Evolutionary conservation across 2,329 filamentous ascomycete genomes (phyloP).

Genomic region (Colletotrichum echinochloae): DNA sequence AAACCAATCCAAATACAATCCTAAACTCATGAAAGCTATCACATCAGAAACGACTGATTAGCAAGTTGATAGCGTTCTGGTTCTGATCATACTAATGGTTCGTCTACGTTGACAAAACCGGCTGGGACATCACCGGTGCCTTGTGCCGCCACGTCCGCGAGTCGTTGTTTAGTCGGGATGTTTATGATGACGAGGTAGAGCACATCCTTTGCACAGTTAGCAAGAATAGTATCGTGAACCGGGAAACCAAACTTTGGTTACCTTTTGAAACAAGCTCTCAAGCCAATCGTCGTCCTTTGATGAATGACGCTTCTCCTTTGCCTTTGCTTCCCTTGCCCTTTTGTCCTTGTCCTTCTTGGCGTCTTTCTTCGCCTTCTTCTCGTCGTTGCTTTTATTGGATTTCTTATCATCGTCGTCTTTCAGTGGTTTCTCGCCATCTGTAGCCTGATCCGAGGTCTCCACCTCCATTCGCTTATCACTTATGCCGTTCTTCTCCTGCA

Average conservation of each 20-base stretch:
- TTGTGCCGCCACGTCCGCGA: background rate
- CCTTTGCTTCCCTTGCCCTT: background rate
- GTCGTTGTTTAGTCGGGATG: background rate
- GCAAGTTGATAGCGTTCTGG: too few relatives aligned
- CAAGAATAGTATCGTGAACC: too few relatives aligned
- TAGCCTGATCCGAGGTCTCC: background rate
- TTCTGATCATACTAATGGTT: too few relatives aligned
- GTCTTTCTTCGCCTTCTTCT: too few relatives aligned
- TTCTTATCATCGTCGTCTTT: too few relatives aligned
- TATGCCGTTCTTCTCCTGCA: background rate
- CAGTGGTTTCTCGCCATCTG: background rate
- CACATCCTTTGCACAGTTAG: slow-evolving; percentile 10
- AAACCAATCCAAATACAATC: too few relatives aligned
- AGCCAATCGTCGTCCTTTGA: slow-evolving; percentile 8
- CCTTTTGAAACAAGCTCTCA: slow-evolving; percentile 30
- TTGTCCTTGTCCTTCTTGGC: background rate
- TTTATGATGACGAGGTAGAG: slow-evolving; percentile 31
- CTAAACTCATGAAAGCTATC: too few relatives aligned
- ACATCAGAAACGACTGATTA: too few relatives aligned
- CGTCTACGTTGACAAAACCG: too few relatives aligned
- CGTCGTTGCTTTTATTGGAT: background rate
- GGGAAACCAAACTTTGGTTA: background rate
- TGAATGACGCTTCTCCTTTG: background rate
- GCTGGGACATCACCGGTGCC: background rate
- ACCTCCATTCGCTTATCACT: background rate